Evolutionary conservation across 2,329 filamentous ascomycete species (phyloP), one percentile per base, ranked within the genome.

Genomic region (Aaosphaeria arxii): DNA sequence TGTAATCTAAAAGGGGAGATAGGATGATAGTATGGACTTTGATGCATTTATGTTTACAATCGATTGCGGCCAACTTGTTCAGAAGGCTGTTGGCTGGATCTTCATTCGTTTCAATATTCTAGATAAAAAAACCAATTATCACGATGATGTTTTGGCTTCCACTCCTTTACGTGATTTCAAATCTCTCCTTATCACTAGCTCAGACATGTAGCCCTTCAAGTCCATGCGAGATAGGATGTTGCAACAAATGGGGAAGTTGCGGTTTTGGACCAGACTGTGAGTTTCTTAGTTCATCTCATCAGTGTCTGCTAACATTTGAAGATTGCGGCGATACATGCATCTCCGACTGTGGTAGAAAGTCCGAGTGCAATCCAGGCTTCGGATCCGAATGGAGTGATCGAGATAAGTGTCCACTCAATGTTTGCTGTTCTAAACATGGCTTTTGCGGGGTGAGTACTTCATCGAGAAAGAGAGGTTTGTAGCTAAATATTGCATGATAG

Each of bases 371-470:
- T 36, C 9, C 39, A n/a, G 39, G 9, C 9, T 40, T 11, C 4
- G 39, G 17, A n/a, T 11, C 39, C 2, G 24, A 40, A 24, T 40
- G 39, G 41, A 7, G 24, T 43, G 30, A 9, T 11, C 11, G 24
- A n/a, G 50, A 44, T 28, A 49, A 11, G 4, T 58, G 55, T 28
- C 51, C 51, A 1, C 35, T 57, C 5, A 57, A 59, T 9, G 45
- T 52, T 9, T 62, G 58, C 46, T 61, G 58, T 45, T 58, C 53
- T 4, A 45, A 48, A 32, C 44, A 11, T 24, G 46, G 46, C 6
- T 47, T 41, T n/a, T 40, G 39, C 17, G 39, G 39, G 9, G 33
- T 36, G 33, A 36, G 33, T 36, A 24, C 17, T 36, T 36, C 33
- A 11, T 36, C 33, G 9, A 36, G 9, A 36, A 13, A 4, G 7